Base-by-base conservation (phyloP, 192 early-diverging fungal genomes). In the Gonapodya prolifera region DNA sequence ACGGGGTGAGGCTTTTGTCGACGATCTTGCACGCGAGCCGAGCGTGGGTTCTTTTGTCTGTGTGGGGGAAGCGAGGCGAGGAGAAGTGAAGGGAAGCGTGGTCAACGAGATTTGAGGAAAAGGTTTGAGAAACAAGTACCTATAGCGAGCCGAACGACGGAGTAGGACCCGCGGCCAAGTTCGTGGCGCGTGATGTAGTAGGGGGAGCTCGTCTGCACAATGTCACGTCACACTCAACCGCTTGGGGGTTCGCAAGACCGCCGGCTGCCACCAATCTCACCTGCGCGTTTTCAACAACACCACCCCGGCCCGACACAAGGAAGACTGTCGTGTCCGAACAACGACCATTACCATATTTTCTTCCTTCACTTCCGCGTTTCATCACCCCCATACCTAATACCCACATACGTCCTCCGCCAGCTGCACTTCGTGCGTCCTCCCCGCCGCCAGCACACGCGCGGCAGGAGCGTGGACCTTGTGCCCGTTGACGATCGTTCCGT, bases 21-120 rank as follows among this genome's bases (percentile, higher is more conserved):
- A 73, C 32, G 31, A 73, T 73, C 71, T 73, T 73, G 71, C 18
- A 18, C 71, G 71, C 71, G 2, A 73, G 71, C 18, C 71, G 71
- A 18, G 18, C 31, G 13, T 18, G 2, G 18, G 71, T 73, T 29
- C 28, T 16, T 32, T 30, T 32, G 71, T 73, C 45, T 61, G 8
- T 23, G n/a, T n/a, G n/a, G n/a, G n/a, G n/a, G n/a, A n/a, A n/a
- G n/a, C n/a, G n/a, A n/a, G n/a, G n/a, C n/a, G n/a, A n/a, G n/a
- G n/a, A n/a, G n/a, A n/a, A n/a, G n/a, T n/a, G n/a, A n/a, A n/a
- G n/a, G n/a, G n/a, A n/a, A n/a, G n/a, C n/a, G n/a, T n/a, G n/a
- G n/a, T n/a, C n/a, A n/a, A n/a, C n/a, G n/a, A n/a, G n/a, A n/a
- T n/a, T n/a, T n/a, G n/a, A n/a, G n/a, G n/a, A n/a, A 61, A 8